Evolutionary conservation across 495 filamentous ascomycete species (phyloP).

Genomic region (Penicillium roqueforti): DNA sequence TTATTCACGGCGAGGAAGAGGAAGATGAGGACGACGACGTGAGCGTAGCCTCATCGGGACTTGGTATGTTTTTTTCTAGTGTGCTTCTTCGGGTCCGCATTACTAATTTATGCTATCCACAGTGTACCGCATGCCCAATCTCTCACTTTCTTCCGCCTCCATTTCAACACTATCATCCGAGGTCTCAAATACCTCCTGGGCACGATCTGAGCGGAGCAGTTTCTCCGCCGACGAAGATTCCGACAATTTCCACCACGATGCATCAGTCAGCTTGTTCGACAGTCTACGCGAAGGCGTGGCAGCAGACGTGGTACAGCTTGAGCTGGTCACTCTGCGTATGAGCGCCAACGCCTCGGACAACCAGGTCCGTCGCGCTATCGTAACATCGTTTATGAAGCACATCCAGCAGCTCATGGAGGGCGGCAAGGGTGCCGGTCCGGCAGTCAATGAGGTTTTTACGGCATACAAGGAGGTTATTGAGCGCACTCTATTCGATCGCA

Average conservation of each 20-base stretch:
- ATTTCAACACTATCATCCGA: slow-evolving; percentile 67
- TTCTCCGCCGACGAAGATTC: slow-evolving; percentile 57
- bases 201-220: slow-evolving; percentile 50
- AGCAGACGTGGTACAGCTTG: slow-evolving; percentile 81
- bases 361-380: slow-evolving; percentile 81
- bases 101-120: slow-evolving; percentile 19
- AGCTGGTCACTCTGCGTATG: slow-evolving; percentile 85
- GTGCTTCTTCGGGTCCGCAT: slow-evolving; percentile 21
- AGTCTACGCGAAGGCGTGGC: slow-evolving; percentile 68
- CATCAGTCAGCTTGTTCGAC: slow-evolving; percentile 76
- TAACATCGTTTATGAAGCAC: slow-evolving; percentile 76
- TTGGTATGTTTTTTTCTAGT: slow-evolving; percentile 36
- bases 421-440: slow-evolving; percentile 56
- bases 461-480: slow-evolving; percentile 55
- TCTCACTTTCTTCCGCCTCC: slow-evolving; percentile 70
- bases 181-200: slow-evolving; percentile 42
- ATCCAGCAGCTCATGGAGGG: slow-evolving; percentile 66
- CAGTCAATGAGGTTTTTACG: slow-evolving; percentile 57
- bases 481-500: slow-evolving; percentile 55
- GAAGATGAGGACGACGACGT: slow-evolving; percentile 42
- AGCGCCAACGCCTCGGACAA: slow-evolving; percentile 82
- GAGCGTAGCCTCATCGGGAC: slow-evolving; percentile 48
- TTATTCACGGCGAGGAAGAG: slow-evolving; percentile 45
- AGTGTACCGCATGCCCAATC: slow-evolving; percentile 65
- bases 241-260: slow-evolving; percentile 81